Base-by-base conservation (phyloP, 2,329 filamentous ascomycete genomes). In the Xylaria sp. region DNA sequence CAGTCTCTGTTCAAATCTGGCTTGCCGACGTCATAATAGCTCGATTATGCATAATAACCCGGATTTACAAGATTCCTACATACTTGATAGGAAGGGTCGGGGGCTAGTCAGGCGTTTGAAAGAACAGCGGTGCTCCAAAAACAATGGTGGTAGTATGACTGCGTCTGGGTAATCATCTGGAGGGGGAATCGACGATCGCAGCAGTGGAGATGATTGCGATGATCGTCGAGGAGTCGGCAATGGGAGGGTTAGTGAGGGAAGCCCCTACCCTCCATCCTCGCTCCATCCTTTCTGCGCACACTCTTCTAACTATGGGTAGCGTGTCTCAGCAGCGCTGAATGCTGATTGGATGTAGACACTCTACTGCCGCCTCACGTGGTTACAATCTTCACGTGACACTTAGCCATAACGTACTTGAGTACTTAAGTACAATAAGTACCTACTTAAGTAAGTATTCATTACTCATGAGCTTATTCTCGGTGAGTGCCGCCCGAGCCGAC, bases 311-410 rank as follows among this genome's bases (percentile, higher is more conserved):
- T n/a, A n/a, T n/a, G n/a, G n/a, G n/a, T n/a, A n/a, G 6, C 11
- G 17, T 27, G 9, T 29, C 17, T 55, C n/a, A n/a, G 8, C 31
- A 25, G 31, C 13, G 9, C n/a, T n/a, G 17, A 23, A 49, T 29
- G 60, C 60, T 62, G 55, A 63, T 60, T 60, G 61, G 61, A 23
- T 46, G 27, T 47, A n/a, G 33, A 1, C 19, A 54, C n/a, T 38
- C 43, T 40, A 13, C 21, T 48, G 15, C 46, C 19, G 38, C 56
- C 51, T 64, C 62, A 64, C 61, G 61, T 63, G 61, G 58, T 63
- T 54, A 41, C 17, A 38, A 13, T 4, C n/a, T 51, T 47, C 61
- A 63, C 62, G 62, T 64, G 62, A 64, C 38, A 57, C n/a, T 17
- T 41, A n/a, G 38, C 35, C 23, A 38, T 40, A n/a, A n/a, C n/a